Evolutionary conservation across 805 yeast genomes (phyloP), one percentile per base, ranked within the genome.

Genomic region (Zygosaccharomyces bisporus): DNA sequence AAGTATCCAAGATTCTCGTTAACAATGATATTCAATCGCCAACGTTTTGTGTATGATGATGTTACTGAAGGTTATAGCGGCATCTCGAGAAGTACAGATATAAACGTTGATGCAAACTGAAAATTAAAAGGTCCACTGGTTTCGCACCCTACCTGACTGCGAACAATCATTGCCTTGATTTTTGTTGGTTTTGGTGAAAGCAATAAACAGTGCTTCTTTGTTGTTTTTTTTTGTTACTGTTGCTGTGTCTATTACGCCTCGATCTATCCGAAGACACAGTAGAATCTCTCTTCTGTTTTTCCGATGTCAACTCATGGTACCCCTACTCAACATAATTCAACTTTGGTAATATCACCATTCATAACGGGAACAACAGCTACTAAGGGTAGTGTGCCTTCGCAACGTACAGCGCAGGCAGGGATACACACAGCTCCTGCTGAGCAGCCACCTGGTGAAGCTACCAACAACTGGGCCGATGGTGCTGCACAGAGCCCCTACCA

Each of bases 341-440:
- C 89, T 3, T 64, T 85, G 38, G 82, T 82, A 20, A 83, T 85
- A 20, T 83, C 90, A 3, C 91, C 93, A 0, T 68, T 79, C 53
- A 70, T 83, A 23, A 67, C 71, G 3, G 54, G 67, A 55, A 54
- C 55, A 35, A 35, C 66, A 65, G 17, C 45, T 67, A 64, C 54
- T 30, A 43, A 51, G 68, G 19, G 38, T 18, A 44, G 41, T 39
- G 46, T 27, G 19, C 19, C 43, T 20, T 9, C 41, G 23, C 39
- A 35, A 35, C 39, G 34, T 32, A 39, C 46, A 27, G 34, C 18
- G 6, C 31, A 19, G 8, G 19, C 17, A 13, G 33, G 36, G 13
- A 10, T 30, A 17, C 31, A 33, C 14, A 16, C 41, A 36, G 12
- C 46, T 37, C n/a, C 24, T 25, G 7, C 24, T 17, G 24, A 29